These are phyloP conservation scores for Fusarium floridanum DNA, from an alignment of 2,329 filamentous ascomycete genomes.

Conservation along the genomic window DNA sequence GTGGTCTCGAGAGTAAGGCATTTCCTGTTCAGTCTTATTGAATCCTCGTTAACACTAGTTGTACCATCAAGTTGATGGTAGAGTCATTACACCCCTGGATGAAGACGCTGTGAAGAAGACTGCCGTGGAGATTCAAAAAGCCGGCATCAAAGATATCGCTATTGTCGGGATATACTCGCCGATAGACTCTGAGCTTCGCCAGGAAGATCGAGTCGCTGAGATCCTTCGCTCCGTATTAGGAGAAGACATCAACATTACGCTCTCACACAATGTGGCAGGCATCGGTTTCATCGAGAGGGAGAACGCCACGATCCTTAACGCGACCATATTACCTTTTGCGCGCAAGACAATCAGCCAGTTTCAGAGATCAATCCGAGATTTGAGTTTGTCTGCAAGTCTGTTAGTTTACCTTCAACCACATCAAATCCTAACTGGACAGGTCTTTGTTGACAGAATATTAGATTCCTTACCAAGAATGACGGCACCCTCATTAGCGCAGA, in stretches of 20 bases:
- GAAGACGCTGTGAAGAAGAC: not conserved
- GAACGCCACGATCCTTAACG: conserved; percentile 74
- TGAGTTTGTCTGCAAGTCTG: conserved; percentile 49
- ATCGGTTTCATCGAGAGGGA: conserved; percentile 69
- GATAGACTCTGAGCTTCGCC: conserved; percentile 1
- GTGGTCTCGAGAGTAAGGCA: conserved; percentile 54
- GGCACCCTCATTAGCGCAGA: conserved; percentile 68
- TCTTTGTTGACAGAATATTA: too few relatives aligned
- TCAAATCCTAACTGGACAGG: too few relatives aligned
- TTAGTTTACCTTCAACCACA: not conserved
- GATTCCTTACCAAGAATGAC: conserved; percentile 70
- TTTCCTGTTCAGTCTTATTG: conserved; percentile 32
- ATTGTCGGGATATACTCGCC: conserved; percentile 11
- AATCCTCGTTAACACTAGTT: not conserved
- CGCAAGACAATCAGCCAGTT: conserved; percentile 67
- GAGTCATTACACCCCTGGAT: conserved; percentile 3
- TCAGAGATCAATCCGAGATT: conserved; percentile 59
- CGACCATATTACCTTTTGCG: conserved; percentile 69
- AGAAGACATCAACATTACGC: not conserved
- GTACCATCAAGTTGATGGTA: conserved; percentile 6
- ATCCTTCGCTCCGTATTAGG: not conserved
- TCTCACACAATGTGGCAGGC: conserved; percentile 34
- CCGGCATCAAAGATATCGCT: conserved; percentile 13
- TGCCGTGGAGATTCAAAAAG: not conserved
- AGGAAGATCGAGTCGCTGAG: not conserved